phyloP scores from a whole-genome alignment of 352 stramenopile species.

The Elongisporangium anandrum region DNA sequence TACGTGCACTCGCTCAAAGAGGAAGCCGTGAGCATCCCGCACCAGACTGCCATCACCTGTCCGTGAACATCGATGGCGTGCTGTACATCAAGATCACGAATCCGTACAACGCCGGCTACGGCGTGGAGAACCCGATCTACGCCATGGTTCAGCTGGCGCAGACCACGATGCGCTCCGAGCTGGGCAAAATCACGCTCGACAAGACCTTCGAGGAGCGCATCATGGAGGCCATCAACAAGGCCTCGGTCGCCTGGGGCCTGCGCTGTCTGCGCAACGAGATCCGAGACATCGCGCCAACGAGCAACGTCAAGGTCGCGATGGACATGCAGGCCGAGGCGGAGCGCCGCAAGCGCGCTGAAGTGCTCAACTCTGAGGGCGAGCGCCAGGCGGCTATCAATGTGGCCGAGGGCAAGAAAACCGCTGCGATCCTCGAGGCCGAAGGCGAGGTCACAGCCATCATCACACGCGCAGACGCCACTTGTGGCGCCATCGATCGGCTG shows the following conservation, averaged over 20 bases:
- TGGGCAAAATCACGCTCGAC: conserved; percentile 92
- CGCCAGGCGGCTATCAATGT: conserved; percentile 89
- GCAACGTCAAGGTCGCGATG: conserved; percentile 86
- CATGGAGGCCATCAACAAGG: conserved; percentile 89
- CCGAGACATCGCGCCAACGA: conserved; percentile 84
- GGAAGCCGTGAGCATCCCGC: conserved; percentile 88
- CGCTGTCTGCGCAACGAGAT: conserved; percentile 91
- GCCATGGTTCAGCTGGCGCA: conserved; percentile 89
- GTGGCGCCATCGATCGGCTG: conserved; percentile 71
- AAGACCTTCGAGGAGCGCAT: conserved; percentile 94
- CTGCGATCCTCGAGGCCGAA: conserved; percentile 80
- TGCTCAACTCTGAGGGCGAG: conserved; percentile 89
- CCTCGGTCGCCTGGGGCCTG: conserved; percentile 87
- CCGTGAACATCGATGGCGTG: conserved; percentile 90
- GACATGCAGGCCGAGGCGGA: conserved; percentile 92
- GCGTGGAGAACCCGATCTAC: conserved; percentile 86
- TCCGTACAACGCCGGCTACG: conserved; percentile 87
- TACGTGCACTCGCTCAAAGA: conserved; percentile 93
- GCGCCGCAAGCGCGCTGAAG: conserved; percentile 89
- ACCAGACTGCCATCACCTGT: conserved; percentile 89
- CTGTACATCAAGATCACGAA: conserved; percentile 91
- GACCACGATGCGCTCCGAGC: conserved; percentile 89
- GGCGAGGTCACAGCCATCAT: conserved; percentile 84
- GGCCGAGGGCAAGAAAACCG: conserved; percentile 87
- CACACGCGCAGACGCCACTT: conserved; percentile 75